Conservation (phyloP, 441 rosid species). For the Flueggea neowawraea region DNA sequence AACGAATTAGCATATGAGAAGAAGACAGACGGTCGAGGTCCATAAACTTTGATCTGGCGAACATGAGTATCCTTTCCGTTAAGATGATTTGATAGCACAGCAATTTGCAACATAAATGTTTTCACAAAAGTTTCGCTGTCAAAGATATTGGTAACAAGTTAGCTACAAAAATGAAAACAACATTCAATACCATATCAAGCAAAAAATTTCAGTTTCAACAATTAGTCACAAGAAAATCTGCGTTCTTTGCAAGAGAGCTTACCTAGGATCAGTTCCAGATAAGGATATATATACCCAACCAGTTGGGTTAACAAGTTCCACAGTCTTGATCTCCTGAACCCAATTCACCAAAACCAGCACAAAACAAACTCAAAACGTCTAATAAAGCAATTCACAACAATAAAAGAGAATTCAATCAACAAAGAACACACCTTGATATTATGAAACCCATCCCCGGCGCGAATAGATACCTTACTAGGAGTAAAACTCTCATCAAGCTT, state of each 20-base stretch:
- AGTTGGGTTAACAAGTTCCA: slow-evolving; percentile 79
- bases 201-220: not conserved
- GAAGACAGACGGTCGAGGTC: slow-evolving; percentile 67
- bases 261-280: slow-evolving; percentile 89
- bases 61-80: slow-evolving; percentile 92
- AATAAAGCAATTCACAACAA: not conserved
- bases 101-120: slow-evolving; percentile 85
- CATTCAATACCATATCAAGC: not conserved
- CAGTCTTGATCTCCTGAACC: slow-evolving; percentile 77
- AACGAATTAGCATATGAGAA: slow-evolving; percentile 1
- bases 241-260: slow-evolving; percentile 2
- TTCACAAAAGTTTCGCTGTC: slow-evolving; percentile 80
- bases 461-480: slow-evolving; percentile 80
- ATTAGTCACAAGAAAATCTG: not conserved
- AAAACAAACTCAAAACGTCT: slow-evolving; percentile 1
- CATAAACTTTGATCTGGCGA: slow-evolving; percentile 93
- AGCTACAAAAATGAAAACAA: not conserved
- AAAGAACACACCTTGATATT: slow-evolving; percentile 61
- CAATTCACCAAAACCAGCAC: slow-evolving; percentile 2
- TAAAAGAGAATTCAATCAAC: not conserved
- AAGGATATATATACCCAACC: slow-evolving; percentile 82
- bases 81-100: slow-evolving; percentile 70
- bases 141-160: slow-evolving; percentile 6
- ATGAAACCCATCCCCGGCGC: slow-evolving; percentile 96
- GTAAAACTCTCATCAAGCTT: slow-evolving; percentile 97